These are phyloP conservation scores for Pythium sp. DNA, from an alignment of 352 stramenopile genomes.

Conservation along the genomic window DNA sequence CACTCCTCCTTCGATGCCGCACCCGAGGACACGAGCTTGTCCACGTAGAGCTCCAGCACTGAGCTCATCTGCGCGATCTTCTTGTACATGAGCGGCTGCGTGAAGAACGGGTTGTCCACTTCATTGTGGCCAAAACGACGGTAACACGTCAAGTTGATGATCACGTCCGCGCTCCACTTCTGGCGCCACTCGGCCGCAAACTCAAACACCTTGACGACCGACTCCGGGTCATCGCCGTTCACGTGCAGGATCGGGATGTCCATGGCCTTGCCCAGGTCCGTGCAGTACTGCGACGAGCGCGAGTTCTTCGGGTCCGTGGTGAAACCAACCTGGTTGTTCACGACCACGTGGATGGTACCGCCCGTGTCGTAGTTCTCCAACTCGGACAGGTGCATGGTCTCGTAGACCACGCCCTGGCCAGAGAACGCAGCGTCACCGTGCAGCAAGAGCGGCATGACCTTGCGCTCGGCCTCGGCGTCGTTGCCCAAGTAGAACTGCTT, in stretches of 20 bases:
- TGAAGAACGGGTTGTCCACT: conserved; percentile 98
- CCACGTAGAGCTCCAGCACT: conserved; percentile 89
- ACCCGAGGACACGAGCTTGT: conserved; percentile 47
- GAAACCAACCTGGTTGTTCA: conserved; percentile 98
- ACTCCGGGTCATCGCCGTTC: conserved; percentile 96
- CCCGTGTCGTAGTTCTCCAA: conserved; percentile 94
- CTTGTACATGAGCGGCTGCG: conserved; percentile 98
- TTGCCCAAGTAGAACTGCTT: conserved; percentile 97
- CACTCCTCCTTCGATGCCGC: conserved; percentile 80
- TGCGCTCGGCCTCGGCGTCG: conserved; percentile 78
- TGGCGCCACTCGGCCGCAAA: conserved; percentile 78
- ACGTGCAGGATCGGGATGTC: conserved; percentile 90
- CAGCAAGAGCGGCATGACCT: conserved; percentile 93
- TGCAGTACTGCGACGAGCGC: conserved; percentile 94
- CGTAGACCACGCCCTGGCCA: conserved; percentile 96
- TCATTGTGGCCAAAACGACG: conserved; percentile 98
- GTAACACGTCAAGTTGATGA: conserved; percentile 98
- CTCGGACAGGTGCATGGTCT: conserved; percentile 96
- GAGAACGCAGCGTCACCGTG: conserved; percentile 98
- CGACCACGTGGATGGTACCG: conserved; percentile 97
- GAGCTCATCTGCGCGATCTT: conserved; percentile 92
- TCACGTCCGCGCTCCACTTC: conserved; percentile 89
- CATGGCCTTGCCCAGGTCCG: conserved; percentile 96
- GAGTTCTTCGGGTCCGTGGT: conserved; percentile 96
- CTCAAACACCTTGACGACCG: conserved; percentile 88